phyloP scores from a whole-genome alignment of 225 moss, liverwort and hornwort genomes.

The Physcomitrium patens region DNA sequence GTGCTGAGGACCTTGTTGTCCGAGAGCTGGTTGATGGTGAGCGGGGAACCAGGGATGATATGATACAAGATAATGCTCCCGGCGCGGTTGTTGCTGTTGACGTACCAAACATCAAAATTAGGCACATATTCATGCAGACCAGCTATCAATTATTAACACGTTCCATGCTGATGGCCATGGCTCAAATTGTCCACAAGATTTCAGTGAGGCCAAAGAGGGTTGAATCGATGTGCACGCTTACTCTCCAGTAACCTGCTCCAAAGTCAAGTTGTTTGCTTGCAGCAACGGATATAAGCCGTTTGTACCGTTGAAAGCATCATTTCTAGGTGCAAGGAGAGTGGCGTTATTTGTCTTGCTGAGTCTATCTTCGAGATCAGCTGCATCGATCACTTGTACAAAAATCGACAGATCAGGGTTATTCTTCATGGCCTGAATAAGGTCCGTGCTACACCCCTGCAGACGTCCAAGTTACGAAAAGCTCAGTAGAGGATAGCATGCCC shows the following conservation, averaged over 20 bases:
- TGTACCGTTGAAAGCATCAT: constrained; percentile 31
- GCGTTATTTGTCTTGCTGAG: constrained; percentile 21
- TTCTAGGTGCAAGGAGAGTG: constrained; percentile 32
- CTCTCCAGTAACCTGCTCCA: background rate
- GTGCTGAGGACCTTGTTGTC: constrained; percentile 24
- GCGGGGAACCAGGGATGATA: constrained; percentile 15
- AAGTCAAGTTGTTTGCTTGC: background rate
- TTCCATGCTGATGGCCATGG: background rate
- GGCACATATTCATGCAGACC: too few relatives aligned
- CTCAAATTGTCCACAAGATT: background rate
- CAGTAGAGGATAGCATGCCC: background rate
- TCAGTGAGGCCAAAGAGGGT: background rate
- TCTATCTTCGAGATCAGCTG: constrained; percentile 5
- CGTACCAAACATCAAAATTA: background rate
- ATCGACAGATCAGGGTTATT: background rate
- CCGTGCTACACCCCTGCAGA: constrained; percentile 24
- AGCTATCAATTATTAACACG: background rate
- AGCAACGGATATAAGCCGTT: background rate
- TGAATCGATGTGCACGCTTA: background rate
- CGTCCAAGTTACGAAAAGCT: background rate
- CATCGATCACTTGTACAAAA: constrained; percentile 11
- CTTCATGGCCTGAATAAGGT: constrained; percentile 14
- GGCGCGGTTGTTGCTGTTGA: constrained; percentile 29
- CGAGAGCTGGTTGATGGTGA: constrained; percentile 1
- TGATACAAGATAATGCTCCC: constrained; percentile 44